Conservation (phyloP, 768 basidiomycete genomes). For the Pleurotus ostreatus region DNA sequence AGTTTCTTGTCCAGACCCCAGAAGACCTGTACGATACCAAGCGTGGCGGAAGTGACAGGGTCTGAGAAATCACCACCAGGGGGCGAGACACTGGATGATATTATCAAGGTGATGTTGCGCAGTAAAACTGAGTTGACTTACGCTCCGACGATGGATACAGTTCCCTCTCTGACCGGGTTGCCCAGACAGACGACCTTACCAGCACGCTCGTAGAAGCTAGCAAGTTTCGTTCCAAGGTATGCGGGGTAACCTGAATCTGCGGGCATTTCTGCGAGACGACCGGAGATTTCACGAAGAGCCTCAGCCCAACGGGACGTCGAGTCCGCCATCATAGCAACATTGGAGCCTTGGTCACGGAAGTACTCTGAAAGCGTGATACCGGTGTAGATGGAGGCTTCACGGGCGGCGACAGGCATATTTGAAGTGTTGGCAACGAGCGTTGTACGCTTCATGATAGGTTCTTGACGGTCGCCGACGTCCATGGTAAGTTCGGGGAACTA, state of each 20-base stretch:
- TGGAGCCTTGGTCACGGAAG: constrained; percentile 97
- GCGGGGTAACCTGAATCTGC: constrained; percentile 99
- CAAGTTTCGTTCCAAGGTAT: constrained; percentile 92
- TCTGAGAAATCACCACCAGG: constrained; percentile 99
- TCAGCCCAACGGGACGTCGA: constrained; percentile 99
- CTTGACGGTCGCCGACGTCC: constrained; percentile 88
- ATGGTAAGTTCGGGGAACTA: constrained; percentile 90
- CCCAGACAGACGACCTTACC: constrained; percentile 94
- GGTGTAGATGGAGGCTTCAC: constrained; percentile 99
- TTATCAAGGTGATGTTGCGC: not conserved
- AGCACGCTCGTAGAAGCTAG: constrained; percentile 97
- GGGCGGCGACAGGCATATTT: constrained; percentile 99
- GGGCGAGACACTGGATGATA: constrained; percentile 76
- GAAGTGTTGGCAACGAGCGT: constrained; percentile 99
- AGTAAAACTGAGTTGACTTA: constrained; percentile 39
- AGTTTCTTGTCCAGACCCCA: constrained; percentile 99
- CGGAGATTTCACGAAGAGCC: constrained; percentile 97
- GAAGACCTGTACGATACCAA: constrained; percentile 99
- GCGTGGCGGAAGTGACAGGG: constrained; percentile 95
- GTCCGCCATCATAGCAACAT: constrained; percentile 99
- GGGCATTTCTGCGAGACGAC: constrained; percentile 99
- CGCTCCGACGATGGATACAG: constrained; percentile 99
- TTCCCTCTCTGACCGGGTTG: constrained; percentile 82
- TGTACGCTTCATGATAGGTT: constrained; percentile 99
- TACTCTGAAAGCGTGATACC: constrained; percentile 99